Conservation (phyloP, 23 red algal genomes). For the Gracilariopsis chorda region DNA sequence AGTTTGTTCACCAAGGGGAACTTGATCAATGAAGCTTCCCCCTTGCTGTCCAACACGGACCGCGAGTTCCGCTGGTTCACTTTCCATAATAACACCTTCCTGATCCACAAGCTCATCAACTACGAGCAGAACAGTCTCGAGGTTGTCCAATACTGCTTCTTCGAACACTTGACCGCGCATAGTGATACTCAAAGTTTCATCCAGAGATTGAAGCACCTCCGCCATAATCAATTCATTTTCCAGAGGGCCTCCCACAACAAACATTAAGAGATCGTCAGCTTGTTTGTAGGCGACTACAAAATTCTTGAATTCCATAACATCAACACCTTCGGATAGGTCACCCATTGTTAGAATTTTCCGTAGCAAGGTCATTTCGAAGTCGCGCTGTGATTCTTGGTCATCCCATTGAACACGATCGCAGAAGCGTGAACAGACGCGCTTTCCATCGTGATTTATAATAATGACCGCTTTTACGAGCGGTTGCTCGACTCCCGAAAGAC, state of each 20-base stretch:
- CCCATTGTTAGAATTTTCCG: constrained; percentile 79
- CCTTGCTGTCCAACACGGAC: constrained; percentile 58
- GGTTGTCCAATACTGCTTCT: constrained; percentile 71
- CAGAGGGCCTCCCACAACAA: constrained; percentile 48
- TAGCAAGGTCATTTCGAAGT: constrained; percentile 72
- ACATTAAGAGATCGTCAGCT: constrained; percentile 80
- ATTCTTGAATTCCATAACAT: constrained; percentile 76
- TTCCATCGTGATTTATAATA: constrained; percentile 83
- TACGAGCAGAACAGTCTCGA: constrained; percentile 71
- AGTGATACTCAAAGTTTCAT: constrained; percentile 66
- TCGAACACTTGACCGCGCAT: constrained; percentile 77
- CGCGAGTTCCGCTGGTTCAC: constrained; percentile 65
- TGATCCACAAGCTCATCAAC: constrained; percentile 90
- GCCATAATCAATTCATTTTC: constrained; percentile 91
- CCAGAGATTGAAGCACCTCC: constrained; percentile 71
- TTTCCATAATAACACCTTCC: constrained; percentile 91
- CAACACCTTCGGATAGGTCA: constrained; percentile 62
- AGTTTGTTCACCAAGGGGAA: constrained; percentile 79
- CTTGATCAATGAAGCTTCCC: constrained; percentile 56
- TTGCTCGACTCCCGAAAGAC: constrained; percentile 70
- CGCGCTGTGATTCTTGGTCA: constrained; percentile 68
- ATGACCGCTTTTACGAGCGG: constrained; percentile 84
- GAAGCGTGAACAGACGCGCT: constrained; percentile 75
- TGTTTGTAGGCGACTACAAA: constrained; percentile 80
- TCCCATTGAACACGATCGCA: constrained; percentile 58